Conservation (phyloP, 306 rosid genomes). For the Corylus americana region DNA sequence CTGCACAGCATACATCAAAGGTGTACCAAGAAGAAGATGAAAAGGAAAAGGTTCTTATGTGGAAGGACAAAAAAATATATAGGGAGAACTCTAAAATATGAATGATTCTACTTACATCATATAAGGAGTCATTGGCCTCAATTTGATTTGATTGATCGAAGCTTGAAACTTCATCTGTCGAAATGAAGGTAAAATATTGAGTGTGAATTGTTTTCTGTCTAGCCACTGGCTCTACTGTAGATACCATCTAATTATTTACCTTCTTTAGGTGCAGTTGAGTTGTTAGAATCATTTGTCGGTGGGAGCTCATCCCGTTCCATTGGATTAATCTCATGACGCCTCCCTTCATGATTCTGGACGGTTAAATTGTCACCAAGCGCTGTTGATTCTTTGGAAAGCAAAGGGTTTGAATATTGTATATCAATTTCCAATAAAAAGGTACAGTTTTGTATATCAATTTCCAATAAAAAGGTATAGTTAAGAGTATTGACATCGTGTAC, state of each 20-base stretch:
- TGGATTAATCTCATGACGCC: conserved; percentile 35
- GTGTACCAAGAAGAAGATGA: too few relatives aligned
- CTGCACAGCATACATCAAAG: neutral
- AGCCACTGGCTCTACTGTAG: conserved; percentile 22
- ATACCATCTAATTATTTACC: conserved; percentile 53
- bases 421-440: too few relatives aligned
- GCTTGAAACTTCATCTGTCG: conserved; percentile 49
- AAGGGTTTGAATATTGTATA: neutral
- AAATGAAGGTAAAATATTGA: conserved; percentile 15
- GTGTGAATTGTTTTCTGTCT: conserved; percentile 20
- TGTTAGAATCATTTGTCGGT: conserved; percentile 45
- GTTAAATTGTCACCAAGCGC: conserved; percentile 34
- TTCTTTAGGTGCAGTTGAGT: conserved; percentile 40
- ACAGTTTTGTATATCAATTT: too few relatives aligned
- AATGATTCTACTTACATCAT: conserved; percentile 1
- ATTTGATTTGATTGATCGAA: conserved; percentile 58
- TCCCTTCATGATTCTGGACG: conserved; percentile 48
- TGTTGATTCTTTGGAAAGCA: conserved; percentile 23
- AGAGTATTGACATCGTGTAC: too few relatives aligned
- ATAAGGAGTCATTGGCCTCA: conserved; percentile 36
- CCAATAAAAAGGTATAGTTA: too few relatives aligned
- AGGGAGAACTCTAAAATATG: neutral
- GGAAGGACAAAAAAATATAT: neutral
- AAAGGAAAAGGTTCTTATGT: neutral
- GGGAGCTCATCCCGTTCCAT: neutral